These are phyloP conservation scores for Pythium rishiriense DNA, from an alignment of 352 stramenopile species.

Conservation along the genomic window DNA sequence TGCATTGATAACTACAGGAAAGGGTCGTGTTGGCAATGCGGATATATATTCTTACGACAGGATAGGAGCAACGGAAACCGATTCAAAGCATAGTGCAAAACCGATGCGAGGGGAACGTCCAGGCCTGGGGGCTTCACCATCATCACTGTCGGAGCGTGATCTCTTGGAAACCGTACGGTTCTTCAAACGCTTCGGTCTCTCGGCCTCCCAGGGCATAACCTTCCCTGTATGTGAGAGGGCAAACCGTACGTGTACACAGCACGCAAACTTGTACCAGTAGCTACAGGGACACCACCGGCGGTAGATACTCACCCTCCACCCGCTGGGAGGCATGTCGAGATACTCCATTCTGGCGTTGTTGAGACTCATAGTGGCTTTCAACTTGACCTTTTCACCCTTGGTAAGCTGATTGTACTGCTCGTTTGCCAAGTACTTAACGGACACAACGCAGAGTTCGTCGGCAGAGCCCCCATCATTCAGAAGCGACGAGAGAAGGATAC, in stretches of 20 bases:
- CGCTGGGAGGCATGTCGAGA: background rate
- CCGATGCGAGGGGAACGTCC: background rate
- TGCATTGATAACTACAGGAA: too few relatives aligned
- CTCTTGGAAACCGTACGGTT: background rate
- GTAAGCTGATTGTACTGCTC: conserved; percentile 1
- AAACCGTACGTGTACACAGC: background rate
- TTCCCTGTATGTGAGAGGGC: background rate
- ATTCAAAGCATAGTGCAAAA: background rate
- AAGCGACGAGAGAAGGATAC: background rate
- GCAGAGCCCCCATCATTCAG: background rate
- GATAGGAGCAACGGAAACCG: too few relatives aligned
- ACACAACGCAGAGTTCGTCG: background rate
- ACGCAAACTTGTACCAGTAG: background rate
- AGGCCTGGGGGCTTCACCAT: background rate
- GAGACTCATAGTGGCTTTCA: background rate
- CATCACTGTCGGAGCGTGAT: background rate
- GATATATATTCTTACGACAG: too few relatives aligned
- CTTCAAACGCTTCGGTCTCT: background rate
- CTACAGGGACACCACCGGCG: background rate
- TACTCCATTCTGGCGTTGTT: conserved; percentile 3
- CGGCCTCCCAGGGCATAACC: background rate
- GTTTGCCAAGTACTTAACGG: background rate
- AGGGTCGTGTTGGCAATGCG: too few relatives aligned
- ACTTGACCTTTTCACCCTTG: background rate
- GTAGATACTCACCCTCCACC: background rate